Base-by-base conservation (phyloP, 2,329 filamentous ascomycete species). In the Nemania sp. region DNA sequence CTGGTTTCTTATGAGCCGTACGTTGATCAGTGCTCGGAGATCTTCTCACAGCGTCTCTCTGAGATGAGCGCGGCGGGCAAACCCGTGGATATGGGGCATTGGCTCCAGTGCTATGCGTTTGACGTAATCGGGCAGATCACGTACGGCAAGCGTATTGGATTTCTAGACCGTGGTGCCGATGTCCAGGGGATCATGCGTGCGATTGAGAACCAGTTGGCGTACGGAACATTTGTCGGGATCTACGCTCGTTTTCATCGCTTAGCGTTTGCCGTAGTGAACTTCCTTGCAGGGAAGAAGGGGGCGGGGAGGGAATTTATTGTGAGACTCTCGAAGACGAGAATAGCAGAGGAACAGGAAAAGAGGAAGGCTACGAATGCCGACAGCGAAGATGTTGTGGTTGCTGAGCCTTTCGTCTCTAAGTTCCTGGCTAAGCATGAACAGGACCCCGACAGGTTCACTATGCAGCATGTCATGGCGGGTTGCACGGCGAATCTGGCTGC, bases 81-180 rank as follows among this genome's bases (percentile, higher is more conserved):
- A 2, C n/a, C 70, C 3, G 58, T 79, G 1, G 74, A 80, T 8
- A 74, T 80, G 70, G 74, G 73, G 0, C 74, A 79, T 29, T 80
- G 78, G 78, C 64, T 80, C 1, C 79, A 80, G 49, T 81, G 78
- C 64, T 82, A 81, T 32, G 80, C 80, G 0, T 82, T 82, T 61
- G 80, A 82, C 59, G 79, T 82, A 1, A 80, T 82, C 29, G 77
- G 77, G 0, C 67, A 74, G 26, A 79, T 82, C 41, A 82, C 80
- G 0, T 80, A 75, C 57, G 72, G 73, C 10, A 75, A 74, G 27
- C 74, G 77, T 1, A 72, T 82, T 18, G 80, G 80, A 0, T 82
- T 80, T 32, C 70, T 82, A 1, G 79, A 81, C 22, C 67, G 63
- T 0, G 80, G 80, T 1, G 70, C 76, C 1, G 80, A 82, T 26